Evolutionary conservation across 1,284 basidiomycete genomes (phyloP).

Genomic region (Cutaneotrichosporon dermatis): DNA sequence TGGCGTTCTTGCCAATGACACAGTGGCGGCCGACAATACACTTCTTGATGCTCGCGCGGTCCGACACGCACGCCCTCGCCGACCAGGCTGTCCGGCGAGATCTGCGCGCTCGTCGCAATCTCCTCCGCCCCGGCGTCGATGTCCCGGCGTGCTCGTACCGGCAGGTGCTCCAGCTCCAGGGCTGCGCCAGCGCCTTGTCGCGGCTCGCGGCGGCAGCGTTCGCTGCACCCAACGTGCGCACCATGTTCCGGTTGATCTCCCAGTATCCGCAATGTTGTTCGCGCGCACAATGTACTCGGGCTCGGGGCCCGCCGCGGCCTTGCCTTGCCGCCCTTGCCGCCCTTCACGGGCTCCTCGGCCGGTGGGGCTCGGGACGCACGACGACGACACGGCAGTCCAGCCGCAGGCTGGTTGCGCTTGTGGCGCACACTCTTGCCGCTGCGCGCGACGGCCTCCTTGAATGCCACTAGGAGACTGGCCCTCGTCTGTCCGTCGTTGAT

Average conservation of each 20-base stretch:
- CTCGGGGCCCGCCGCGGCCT: conserved; percentile 35
- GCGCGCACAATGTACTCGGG: conserved; percentile 63
- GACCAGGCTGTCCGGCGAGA: conserved; percentile 79
- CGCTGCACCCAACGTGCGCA: conserved; percentile 25
- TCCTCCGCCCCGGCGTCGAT: conserved; percentile 3
- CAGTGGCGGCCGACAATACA: conserved; percentile 85
- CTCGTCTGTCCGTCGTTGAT: neutral
- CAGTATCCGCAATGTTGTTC: conserved; percentile 79
- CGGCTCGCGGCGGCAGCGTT: conserved; percentile 17
- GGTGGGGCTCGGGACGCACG: conserved; percentile 16
- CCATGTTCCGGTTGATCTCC: conserved; percentile 64
- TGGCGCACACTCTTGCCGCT: conserved; percentile 3
- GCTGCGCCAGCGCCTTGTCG: neutral
- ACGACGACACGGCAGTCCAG: conserved; percentile 43
- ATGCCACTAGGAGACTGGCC: neutral
- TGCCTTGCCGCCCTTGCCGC: conserved; percentile 20
- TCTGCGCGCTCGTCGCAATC: conserved; percentile 62
- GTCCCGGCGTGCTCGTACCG: neutral
- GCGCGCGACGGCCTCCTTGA: neutral
- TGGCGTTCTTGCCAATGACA: conserved; percentile 77
- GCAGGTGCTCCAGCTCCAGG: conserved; percentile 1
- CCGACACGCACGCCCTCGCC: conserved; percentile 77
- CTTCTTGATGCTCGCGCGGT: conserved; percentile 80
- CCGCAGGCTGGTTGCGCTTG: conserved; percentile 2
- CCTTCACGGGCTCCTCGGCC: neutral